Evolutionary conservation across 1,139 yeast species (phyloP).

Genomic region (Yamadazyma atmosphaerica): DNA sequence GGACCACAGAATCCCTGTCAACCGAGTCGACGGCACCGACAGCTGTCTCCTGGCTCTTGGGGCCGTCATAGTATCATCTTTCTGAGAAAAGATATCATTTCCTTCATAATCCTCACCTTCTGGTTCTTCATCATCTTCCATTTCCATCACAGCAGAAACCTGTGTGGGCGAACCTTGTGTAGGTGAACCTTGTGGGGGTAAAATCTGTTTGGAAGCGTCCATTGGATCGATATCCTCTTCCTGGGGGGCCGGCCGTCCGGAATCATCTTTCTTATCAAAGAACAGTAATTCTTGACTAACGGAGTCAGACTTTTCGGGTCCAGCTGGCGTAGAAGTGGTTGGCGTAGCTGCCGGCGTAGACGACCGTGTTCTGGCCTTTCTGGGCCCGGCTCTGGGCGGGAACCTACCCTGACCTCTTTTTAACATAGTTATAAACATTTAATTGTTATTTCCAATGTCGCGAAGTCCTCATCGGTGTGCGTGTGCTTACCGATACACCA

Average conservation of each 20-base stretch:
- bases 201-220: conserved; percentile 21
- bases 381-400: conserved; percentile 29
- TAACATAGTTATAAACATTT: too few relatives aligned
- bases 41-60: conserved; percentile 25
- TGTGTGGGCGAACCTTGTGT: too few relatives aligned
- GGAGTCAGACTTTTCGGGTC: too few relatives aligned
- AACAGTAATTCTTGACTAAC: too few relatives aligned
- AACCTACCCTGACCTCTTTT: conserved; percentile 42
- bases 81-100: conserved; percentile 28
- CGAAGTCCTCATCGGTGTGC: too few relatives aligned
- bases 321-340: background rate
- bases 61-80: background rate
- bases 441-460: too few relatives aligned
- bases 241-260: too few relatives aligned
- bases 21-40: conserved; percentile 34
- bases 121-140: conserved; percentile 19
- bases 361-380: background rate
- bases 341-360: background rate
- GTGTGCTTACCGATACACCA: too few relatives aligned
- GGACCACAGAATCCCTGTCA: conserved; percentile 37
- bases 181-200: conserved; percentile 6
- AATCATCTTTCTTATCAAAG: too few relatives aligned
- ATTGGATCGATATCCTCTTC: conserved; percentile 33
- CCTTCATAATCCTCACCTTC: conserved; percentile 30
- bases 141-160: too few relatives aligned